Conservation (phyloP, 1,139 yeast species). For the Pichia sorboxylosa region DNA sequence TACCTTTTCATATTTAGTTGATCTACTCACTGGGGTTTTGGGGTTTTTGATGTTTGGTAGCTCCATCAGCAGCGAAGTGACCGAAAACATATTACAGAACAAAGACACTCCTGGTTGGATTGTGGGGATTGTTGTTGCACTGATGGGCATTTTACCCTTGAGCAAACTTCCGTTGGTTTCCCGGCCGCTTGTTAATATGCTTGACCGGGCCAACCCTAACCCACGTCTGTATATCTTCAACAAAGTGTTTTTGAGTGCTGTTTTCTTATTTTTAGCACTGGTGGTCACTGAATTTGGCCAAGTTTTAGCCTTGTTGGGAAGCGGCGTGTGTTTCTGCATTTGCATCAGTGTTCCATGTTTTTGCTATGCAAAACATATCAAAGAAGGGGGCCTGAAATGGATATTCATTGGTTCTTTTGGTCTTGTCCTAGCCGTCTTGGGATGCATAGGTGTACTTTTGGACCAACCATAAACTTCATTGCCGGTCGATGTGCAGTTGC, state of each 20-base stretch:
- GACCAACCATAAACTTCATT: too few species aligned
- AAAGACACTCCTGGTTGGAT: constrained; percentile 63
- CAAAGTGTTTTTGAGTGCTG: too few species aligned
- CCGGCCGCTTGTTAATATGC: constrained; percentile 77
- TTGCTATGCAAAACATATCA: too few species aligned
- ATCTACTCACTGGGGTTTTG: constrained; percentile 61
- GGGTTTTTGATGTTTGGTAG: constrained; percentile 87
- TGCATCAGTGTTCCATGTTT: background rate
- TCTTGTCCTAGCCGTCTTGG: background rate
- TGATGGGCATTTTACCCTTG: constrained; percentile 73
- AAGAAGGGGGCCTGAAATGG: background rate
- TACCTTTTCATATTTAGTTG: constrained; percentile 58
- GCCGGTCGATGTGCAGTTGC: too few species aligned
- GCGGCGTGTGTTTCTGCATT: constrained; percentile 20
- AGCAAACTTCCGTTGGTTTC: constrained; percentile 84
- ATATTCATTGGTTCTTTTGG: background rate
- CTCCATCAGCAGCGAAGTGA: constrained; percentile 66
- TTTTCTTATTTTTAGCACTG: too few species aligned
- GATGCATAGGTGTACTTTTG: background rate
- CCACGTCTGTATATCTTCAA: too few species aligned
- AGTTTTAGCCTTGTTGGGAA: constrained; percentile 73
- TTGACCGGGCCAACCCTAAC: too few species aligned
- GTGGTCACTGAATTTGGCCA: constrained; percentile 61
- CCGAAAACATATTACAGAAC: constrained; percentile 51
- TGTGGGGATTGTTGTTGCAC: constrained; percentile 49